Conservation (phyloP, 768 basidiomycete genomes). For the Leccinum variicolor region DNA sequence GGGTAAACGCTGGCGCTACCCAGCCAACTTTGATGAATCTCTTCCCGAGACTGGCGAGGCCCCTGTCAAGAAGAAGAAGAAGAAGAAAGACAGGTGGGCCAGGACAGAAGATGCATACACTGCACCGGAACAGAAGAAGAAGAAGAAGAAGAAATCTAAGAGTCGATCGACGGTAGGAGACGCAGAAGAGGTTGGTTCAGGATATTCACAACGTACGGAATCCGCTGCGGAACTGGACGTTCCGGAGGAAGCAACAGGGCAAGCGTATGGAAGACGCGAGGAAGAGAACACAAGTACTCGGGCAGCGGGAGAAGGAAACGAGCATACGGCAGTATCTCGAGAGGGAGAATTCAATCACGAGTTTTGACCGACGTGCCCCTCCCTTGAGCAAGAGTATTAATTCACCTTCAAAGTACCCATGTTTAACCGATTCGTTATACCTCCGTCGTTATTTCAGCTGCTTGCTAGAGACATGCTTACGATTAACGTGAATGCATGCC, state of each 20-base stretch:
- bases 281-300: neutral
- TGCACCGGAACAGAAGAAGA: constrained; percentile 43
- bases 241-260: constrained; percentile 73
- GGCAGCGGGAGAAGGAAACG: constrained; percentile 14
- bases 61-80: constrained; percentile 51
- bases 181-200: constrained; percentile 25
- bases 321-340: constrained; percentile 20
- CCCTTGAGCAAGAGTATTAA: neutral
- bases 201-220: constrained; percentile 32
- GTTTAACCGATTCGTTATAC: neutral
- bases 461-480: neutral
- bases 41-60: constrained; percentile 38
- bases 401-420: constrained; percentile 10
- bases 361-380: constrained; percentile 39
- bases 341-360: constrained; percentile 65
- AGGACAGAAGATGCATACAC: constrained; percentile 82
- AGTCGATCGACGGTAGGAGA: constrained; percentile 43
- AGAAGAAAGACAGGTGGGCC: constrained; percentile 85
- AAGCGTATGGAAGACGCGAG: constrained; percentile 47
- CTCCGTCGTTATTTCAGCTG: neutral
- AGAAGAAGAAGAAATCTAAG: constrained; percentile 60
- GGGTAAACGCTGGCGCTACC: constrained; percentile 74
- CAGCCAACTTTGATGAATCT: constrained; percentile 75
- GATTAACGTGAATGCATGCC: no score
- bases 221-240: constrained; percentile 43